A percentile compares a stretch with the other conserved stretches of the same genome.
Conservation (phyloP, 306 rosid genomes). For the Hippophae tibetana region DNA sequence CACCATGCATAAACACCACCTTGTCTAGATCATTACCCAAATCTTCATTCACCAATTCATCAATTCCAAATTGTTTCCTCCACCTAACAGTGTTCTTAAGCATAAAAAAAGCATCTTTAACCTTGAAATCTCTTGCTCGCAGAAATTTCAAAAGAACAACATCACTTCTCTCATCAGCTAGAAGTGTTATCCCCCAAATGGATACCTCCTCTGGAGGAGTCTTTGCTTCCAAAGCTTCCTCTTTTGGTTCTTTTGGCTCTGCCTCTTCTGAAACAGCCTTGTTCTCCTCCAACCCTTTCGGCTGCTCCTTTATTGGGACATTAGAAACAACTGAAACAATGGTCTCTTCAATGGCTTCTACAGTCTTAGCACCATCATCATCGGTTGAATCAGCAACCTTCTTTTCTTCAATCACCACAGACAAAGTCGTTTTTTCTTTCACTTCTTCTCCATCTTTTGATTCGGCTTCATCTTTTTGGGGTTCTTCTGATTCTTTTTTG, state of each 20-base stretch:
- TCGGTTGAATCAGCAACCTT: constrained; percentile 28
- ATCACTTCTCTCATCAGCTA: constrained; percentile 55
- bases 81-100: constrained; percentile 57
- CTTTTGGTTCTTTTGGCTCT: constrained; percentile 1
- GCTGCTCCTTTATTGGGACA: too few species aligned
- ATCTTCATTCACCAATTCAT: constrained; percentile 48
- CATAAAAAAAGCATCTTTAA: constrained; percentile 61
- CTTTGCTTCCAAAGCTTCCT: neutral
- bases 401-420: constrained; percentile 20
- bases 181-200: constrained; percentile 68
- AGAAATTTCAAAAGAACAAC: constrained; percentile 67
- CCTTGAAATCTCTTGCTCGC: constrained; percentile 82
- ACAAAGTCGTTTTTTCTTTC: neutral
- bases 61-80: constrained; percentile 62
- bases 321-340: constrained; percentile 49
- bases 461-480: constrained; percentile 4
- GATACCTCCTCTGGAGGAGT: constrained; percentile 26
- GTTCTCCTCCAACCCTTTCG: too few species aligned
- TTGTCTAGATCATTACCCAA: constrained; percentile 44
- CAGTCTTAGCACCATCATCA: constrained; percentile 75
- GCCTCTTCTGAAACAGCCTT: neutral
- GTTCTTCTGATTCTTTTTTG: neutral
- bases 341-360: constrained; percentile 71
- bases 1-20: constrained; percentile 49
- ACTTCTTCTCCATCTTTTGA: neutral